Evolutionary conservation across 345 rosid species (phyloP), one percentile per base, ranked within the genome.

Genomic region (Citrus medica): DNA sequence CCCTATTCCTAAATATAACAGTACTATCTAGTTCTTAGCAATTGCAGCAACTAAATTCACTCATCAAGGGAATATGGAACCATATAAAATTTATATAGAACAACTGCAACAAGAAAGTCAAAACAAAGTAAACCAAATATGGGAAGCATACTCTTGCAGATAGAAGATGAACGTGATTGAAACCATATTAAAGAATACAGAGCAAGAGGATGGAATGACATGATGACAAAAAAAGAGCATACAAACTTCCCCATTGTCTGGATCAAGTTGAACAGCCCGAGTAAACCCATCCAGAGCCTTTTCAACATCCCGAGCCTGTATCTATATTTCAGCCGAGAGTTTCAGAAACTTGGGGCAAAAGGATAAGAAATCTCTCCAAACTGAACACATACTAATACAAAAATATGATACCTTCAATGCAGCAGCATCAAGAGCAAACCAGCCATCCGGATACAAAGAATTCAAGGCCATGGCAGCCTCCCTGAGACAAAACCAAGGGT

Each of bases 221-320:
- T 38, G 28, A 55, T 17, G 6, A 77, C 53, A 38, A 12, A 14
- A 84, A 42, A 32, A 78, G 71, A 73, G 82, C 97, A 76, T 88
- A 96, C 98, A 96, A 37, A 97, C 97, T 85, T 96, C 97, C 38
- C 99, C 98, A 85, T 94, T 94, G 71, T 96, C 99, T 79, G 99
- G 99, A 90, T 94, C 97, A 81, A 96, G 97, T 79, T 94, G 91
- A 83, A 96, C 95, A 53, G 97, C 93, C 74, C 86, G 86, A 83
- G 94, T 92, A 80, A 96, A 94, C 25, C 88, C 97, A 87, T 94
- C 95, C 64, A 94, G 84, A 42, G 99, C 98, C 89, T 92, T 96
- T 69, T 94, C 97, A 74, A 89, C 78, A 79, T 94, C 94, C 81
- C 92, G 86, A 56, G 97, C 93, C 99, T 95, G 83, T 46, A 81